Evolutionary conservation across 768 basidiomycete genomes (phyloP), one percentile per base, ranked within the genome.

Genomic region (Naganishia friedmannii): DNA sequence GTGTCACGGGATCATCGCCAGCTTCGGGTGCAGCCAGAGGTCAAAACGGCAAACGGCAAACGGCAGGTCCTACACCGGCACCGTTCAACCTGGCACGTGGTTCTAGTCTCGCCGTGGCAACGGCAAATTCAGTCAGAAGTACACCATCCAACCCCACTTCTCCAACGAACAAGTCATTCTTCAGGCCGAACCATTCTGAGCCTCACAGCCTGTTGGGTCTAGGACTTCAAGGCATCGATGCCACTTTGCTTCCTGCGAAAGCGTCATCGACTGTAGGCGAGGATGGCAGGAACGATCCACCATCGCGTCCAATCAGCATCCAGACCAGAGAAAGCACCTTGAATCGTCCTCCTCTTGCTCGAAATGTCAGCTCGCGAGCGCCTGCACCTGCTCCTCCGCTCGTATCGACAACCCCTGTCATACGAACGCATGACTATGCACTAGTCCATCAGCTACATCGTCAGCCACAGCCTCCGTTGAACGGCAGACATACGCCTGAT

Each of bases 371-470:
- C 37, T 54, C 51, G 17, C 42, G 54, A 10, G 66, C 70, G 13
- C 45, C 67, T 7, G 84, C 84, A 68, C 86, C 86, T 17, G 91
- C 92, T 0, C 91, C 91, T 19, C 92, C 92, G 0, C 84, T 92
- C 7, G 87, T 93, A 12, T 93, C 91, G 19, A 83, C 91, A 70
- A 92, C 91, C 0, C 91, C 91, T 39, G 92, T 90, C 37, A 87
- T 90, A 67, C 90, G 29, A 90, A 92, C 76, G 84, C 87, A 0
- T 88, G 89, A 19, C 87, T 89, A 0, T 90, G 91, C 72, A 84
- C 85, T 63, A 5, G 73, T 89, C 90, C 68, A 69, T 48, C 58
- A 69, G 12, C 70, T 83, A 85, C 28, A 56, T 56, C 69, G 65
- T 84, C 87, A 0, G 84, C 87, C 28, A 85, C 86, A 70, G 86